Percentiles rank a stretch among this genome's conserved stretches.
Evolutionary conservation across 139 green algal species (phyloP).

Genomic region (Chlorella sp.): DNA sequence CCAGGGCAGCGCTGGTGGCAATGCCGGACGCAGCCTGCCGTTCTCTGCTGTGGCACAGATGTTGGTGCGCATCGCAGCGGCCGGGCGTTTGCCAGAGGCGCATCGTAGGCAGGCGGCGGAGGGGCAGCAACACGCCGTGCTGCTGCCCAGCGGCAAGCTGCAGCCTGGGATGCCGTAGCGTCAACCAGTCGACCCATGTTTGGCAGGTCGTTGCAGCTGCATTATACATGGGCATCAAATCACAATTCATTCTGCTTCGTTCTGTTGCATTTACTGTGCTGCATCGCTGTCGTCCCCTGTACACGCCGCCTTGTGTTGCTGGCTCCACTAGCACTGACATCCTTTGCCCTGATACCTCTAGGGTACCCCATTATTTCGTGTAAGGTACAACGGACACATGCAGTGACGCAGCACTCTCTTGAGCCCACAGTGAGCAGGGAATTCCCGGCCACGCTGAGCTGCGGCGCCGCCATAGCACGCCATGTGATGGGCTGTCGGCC

Average conservation of each 20-base stretch:
- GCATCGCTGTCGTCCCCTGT: not conserved
- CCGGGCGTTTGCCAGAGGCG: not conserved
- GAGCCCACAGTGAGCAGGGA: too few species aligned
- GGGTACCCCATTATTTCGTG: too few species aligned
- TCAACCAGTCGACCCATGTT: not conserved
- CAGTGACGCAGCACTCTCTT: too few species aligned
- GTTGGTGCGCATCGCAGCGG: not conserved
- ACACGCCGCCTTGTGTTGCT: too few species aligned
- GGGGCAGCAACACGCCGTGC: not conserved
- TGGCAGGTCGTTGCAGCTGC: not conserved
- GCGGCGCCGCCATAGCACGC: too few species aligned
- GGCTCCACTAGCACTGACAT: too few species aligned
- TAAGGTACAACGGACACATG: too few species aligned
- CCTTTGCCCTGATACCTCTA: too few species aligned
- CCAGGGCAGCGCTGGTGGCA: not conserved
- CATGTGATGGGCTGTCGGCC: too few species aligned
- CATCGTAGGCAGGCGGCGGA: not conserved
- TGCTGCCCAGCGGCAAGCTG: not conserved
- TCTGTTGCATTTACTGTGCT: not conserved
- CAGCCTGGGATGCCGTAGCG: not conserved
- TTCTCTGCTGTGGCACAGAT: not conserved
- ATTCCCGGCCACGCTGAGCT: too few species aligned
- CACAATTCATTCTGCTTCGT: not conserved
- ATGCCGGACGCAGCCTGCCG: not conserved
- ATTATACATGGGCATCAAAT: not conserved